These are phyloP conservation scores for Carex kokanica DNA, from an alignment of 176 grass and related monocot species.

Conservation along the genomic window DNA sequence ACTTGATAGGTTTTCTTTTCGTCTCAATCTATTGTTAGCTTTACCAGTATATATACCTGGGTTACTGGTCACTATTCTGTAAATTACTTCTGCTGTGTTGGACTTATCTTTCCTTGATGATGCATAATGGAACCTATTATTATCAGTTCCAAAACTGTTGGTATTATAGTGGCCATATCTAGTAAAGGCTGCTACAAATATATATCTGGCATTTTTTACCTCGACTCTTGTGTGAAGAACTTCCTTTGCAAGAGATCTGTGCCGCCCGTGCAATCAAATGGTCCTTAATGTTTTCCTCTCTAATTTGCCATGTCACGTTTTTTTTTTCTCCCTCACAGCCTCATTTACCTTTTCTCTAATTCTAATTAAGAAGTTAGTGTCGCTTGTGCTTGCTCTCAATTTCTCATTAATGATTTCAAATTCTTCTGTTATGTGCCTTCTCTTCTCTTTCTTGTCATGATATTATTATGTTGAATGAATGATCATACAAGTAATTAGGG, in stretches of 20 bases:
- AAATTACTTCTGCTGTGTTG: constrained; percentile 5
- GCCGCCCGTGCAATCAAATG: neutral
- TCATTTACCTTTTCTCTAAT: neutral
- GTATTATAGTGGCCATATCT: neutral
- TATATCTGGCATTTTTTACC: neutral
- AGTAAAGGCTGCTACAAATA: neutral
- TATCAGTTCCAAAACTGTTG: constrained; percentile 3
- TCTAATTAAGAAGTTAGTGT: neutral
- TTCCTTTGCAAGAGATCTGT: neutral
- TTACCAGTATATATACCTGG: neutral
- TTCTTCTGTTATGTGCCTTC: neutral
- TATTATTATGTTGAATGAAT: neutral
- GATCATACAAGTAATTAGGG: neutral
- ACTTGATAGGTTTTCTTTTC: constrained; percentile 64
- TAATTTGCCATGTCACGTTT: neutral
- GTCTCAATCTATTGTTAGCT: constrained; percentile 12
- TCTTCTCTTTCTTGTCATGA: neutral
- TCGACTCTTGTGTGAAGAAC: neutral
- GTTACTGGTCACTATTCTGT: neutral
- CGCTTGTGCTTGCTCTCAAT: neutral
- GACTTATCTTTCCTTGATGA: neutral
- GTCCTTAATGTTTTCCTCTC: neutral
- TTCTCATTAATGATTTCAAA: neutral
- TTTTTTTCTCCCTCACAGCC: neutral
- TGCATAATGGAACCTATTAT: neutral